Evolutionary conservation across 495 filamentous ascomycete species (phyloP).

Genomic region (Penicillium arizonense): DNA sequence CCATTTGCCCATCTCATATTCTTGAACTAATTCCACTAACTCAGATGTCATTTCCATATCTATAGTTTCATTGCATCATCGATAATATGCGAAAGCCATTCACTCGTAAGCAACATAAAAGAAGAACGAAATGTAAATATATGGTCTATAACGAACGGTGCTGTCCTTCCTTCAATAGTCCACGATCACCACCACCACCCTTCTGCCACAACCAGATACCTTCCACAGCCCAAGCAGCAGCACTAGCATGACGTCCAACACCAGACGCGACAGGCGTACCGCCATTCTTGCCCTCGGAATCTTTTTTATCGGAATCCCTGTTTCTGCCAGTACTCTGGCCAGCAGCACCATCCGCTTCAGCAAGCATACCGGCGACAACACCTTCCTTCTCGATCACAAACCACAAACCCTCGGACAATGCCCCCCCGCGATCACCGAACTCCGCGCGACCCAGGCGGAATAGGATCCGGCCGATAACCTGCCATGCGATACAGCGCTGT

Average conservation of each 20-base stretch:
- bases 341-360: constrained; percentile 56
- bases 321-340: constrained; percentile 6
- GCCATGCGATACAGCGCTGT: constrained; percentile 89
- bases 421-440: constrained; percentile 63
- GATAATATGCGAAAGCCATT: no score
- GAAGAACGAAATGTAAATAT: not conserved
- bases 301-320: constrained; percentile 18
- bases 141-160: constrained; percentile 27
- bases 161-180: constrained; percentile 36
- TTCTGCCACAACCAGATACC: constrained; percentile 89
- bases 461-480: constrained; percentile 81
- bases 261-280: constrained; percentile 21
- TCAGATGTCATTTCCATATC: no score
- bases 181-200: constrained; percentile 61
- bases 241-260: constrained; percentile 57
- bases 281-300: constrained; percentile 1
- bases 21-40: no score
- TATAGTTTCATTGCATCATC: no score
- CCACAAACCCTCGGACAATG: constrained; percentile 67
- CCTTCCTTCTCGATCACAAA: constrained; percentile 71
- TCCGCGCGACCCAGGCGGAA: constrained; percentile 79
- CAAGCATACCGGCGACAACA: constrained; percentile 69
- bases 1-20: no score
- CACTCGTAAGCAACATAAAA: not conserved
- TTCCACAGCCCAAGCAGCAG: constrained; percentile 80